Base-by-base conservation (phyloP, 2,329 filamentous ascomycete genomes). In the Chaetomium globosum region DNA sequence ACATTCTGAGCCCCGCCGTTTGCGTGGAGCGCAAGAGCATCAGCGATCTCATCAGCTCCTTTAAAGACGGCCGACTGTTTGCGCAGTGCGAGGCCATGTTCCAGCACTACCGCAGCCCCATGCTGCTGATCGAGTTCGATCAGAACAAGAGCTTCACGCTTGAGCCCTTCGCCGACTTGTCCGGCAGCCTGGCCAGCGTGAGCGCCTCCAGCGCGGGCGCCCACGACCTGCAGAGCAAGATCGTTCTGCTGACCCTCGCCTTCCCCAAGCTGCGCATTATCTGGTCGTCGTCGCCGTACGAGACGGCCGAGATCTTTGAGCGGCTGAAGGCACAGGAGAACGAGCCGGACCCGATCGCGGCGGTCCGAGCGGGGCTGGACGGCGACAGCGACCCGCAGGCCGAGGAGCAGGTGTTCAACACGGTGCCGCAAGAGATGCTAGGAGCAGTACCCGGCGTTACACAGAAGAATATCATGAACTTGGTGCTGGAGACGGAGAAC, bases 121-220 rank as follows among this genome's bases (percentile, higher is more conserved):
- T 98, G 86, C 87, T 99, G 7, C 86, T 99, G 53, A 98, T 99
- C 74, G 95, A 99, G 77, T 99, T 99, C 76, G 93, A 97, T 75
- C 91, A 96, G 75, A 94, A 96, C 80, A 97, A 96, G 77, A 94
- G 92, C 4, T 99, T 99, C 77, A 98, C 93, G 0, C 87, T 99
- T 19, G 95, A 94, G 76, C 90, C 90, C 0, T 85, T 92, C 72
- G 88, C 89, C 57, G 88, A 90, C 77, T 73, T 89, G 61, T 83
- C 83, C 9, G 82, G 86, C n/a, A 86, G 83, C 62, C 76, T 88
- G 10, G 83, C 80, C 63, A 86, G 89, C 67, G 83, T 90, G 57
- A 86, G 87, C 61, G 84, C 89, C 0, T 81, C 82, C 56, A 79
- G 81, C 67, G 77, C 80, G 49, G 71, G 72, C 10, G 79, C 80